A percentile compares a stretch with the other conserved stretches of the same genome.
phyloP scores from a whole-genome alignment of 2,329 filamentous ascomycete species.

The Sodiomyces alkalinus region DNA sequence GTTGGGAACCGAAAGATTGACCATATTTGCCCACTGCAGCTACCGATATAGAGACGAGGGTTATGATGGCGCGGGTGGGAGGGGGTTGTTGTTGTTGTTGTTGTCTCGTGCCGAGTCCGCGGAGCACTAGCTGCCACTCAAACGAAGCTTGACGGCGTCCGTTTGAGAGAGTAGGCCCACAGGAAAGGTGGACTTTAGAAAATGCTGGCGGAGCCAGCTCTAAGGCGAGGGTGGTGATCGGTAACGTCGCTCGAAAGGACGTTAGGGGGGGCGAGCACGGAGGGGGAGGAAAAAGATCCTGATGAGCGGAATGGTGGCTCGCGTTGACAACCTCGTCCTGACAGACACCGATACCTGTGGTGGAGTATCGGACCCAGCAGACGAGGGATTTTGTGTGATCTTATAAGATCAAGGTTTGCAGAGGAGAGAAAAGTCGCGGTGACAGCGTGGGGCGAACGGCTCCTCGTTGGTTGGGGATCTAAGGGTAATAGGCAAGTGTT shows the following conservation, averaged over 20 bases:
- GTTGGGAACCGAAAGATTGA: constrained; percentile 64
- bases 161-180: constrained; percentile 98
- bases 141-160: constrained; percentile 86
- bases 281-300: constrained; percentile 72
- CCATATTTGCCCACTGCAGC: constrained; percentile 37
- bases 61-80: too few species aligned
- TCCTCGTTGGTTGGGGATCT: background rate
- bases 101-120: constrained; percentile 37
- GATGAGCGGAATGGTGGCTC: constrained; percentile 77
- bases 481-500: constrained; percentile 29
- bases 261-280: constrained; percentile 85
- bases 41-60: constrained; percentile 10
- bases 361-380: constrained; percentile 75
- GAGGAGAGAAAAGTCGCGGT: constrained; percentile 7
- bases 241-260: constrained; percentile 53
- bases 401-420: constrained; percentile 9
- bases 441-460: too few species aligned
- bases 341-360: constrained; percentile 70
- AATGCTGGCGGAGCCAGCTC: constrained; percentile 84
- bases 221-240: constrained; percentile 26
- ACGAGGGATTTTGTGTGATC: constrained; percentile 44
- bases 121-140: constrained; percentile 96
- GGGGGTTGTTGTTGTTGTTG: constrained; percentile 1
- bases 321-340: constrained; percentile 43
- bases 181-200: constrained; percentile 43